phyloP scores from a whole-genome alignment of 1,284 basidiomycete genomes.

The Moniliella sp. region DNA sequence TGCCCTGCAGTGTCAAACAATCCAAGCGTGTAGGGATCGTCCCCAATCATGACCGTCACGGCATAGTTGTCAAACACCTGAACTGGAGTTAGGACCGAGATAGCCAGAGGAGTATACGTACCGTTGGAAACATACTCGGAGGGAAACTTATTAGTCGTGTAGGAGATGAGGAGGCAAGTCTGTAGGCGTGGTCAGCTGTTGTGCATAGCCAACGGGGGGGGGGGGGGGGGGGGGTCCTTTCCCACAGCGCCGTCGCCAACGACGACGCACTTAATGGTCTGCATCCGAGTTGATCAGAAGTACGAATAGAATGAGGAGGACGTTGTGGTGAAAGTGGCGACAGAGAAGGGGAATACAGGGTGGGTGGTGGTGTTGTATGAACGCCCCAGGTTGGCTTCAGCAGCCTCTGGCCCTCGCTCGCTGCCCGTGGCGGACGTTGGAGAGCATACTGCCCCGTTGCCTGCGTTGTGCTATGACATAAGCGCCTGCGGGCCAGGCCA shows the following conservation, averaged over 20 bases:
- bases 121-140: conserved; percentile 79
- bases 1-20: conserved; percentile 94
- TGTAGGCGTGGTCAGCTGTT: conserved; percentile 37
- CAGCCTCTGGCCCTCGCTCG: too few relatives aligned
- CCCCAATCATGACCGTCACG: conserved; percentile 98
- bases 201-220: background rate
- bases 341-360: too few relatives aligned
- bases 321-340: too few relatives aligned
- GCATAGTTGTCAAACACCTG: conserved; percentile 91
- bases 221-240: conserved; percentile 46
- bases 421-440: too few relatives aligned
- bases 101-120: conserved; percentile 29
- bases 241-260: conserved; percentile 99
- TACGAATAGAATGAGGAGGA: too few relatives aligned
- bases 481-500: too few relatives aligned
- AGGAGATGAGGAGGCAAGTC: conserved; percentile 96
- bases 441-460: too few relatives aligned
- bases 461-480: too few relatives aligned
- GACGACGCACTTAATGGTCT: conserved; percentile 56
- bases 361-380: too few relatives aligned
- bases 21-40: conserved; percentile 93
- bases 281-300: conserved; percentile 19
- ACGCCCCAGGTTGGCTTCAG: too few relatives aligned
- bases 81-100: conserved; percentile 6
- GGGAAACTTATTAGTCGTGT: conserved; percentile 67